A percentile compares a stretch with the other conserved stretches of the same genome.
These are phyloP conservation scores for Salinomyces thailandicus DNA, from an alignment of 2,329 filamentous ascomycete genomes.

Conservation along the genomic window DNA sequence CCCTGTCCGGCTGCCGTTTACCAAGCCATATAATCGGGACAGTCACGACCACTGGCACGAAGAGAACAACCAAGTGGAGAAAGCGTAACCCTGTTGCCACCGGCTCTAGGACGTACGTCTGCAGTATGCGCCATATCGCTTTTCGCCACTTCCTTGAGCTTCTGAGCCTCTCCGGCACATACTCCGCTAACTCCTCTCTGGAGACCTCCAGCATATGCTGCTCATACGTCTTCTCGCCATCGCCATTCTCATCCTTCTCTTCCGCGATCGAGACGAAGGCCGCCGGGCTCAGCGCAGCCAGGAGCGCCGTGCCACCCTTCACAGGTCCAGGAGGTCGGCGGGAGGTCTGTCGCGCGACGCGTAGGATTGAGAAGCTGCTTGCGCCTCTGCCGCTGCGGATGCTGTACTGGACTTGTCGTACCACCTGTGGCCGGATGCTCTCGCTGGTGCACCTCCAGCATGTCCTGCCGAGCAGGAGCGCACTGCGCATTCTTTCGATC, in stretches of 20 bases:
- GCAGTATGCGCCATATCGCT: conserved; percentile 54
- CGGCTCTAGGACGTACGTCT: conserved; percentile 68
- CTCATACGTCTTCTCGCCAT: conserved; percentile 57
- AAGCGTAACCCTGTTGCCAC: conserved; percentile 81
- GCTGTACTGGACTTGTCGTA: conserved; percentile 23
- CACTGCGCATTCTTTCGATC: conserved; percentile 21
- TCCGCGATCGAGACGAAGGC: conserved; percentile 50
- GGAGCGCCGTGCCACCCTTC: conserved; percentile 25
- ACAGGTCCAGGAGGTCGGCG: conserved; percentile 25
- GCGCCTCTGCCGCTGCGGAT: conserved; percentile 16
- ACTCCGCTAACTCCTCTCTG: conserved; percentile 62
- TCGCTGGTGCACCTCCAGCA: conserved; percentile 15
- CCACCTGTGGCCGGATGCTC: conserved; percentile 19
- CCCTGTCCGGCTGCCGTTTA: conserved; percentile 47
- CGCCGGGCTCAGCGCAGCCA: conserved; percentile 42
- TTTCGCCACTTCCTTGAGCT: conserved; percentile 50
- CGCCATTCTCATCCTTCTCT: conserved; percentile 30
- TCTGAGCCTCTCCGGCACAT: conserved; percentile 51
- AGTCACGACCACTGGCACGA: conserved; percentile 75
- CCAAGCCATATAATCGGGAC: conserved; percentile 79
- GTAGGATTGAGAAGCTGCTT: conserved; percentile 18
- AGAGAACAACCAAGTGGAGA: conserved; percentile 74
- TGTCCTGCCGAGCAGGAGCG: conserved; percentile 17
- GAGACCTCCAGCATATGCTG: conserved; percentile 79
- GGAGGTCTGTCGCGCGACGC: conserved; percentile 17